Conservation (phyloP, 2,329 filamentous ascomycete genomes). For the Pestalotiopsis sp. region DNA sequence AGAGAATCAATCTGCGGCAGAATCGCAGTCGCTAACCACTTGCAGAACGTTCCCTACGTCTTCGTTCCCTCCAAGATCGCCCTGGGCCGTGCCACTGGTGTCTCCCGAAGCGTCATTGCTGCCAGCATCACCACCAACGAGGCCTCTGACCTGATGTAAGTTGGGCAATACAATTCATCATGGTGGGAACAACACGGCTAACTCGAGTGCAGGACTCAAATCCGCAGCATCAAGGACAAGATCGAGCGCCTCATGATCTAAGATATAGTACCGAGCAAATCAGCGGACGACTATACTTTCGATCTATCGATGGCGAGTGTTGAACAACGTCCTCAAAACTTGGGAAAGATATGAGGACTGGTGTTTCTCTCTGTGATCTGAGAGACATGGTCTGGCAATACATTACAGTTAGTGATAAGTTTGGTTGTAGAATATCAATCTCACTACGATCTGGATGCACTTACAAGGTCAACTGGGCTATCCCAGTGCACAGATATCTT, state of each 20-base stretch:
- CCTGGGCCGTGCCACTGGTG: constrained; percentile 86
- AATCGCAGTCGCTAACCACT: not conserved
- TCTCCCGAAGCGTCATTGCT: constrained; percentile 77
- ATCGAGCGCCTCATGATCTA: constrained; percentile 95
- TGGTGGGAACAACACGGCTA: not conserved
- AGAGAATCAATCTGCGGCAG: not conserved
- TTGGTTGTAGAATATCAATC: not conserved
- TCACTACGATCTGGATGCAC: constrained; percentile 2
- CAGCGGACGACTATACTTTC: not conserved
- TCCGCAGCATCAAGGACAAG: constrained; percentile 88
- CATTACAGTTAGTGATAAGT: not conserved
- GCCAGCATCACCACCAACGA: constrained; percentile 82
- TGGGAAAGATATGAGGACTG: not conserved
- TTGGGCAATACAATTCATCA: not conserved
- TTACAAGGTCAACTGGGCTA: not conserved
- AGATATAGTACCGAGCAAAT: constrained; percentile 23
- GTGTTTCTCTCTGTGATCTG: not conserved
- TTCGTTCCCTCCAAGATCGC: constrained; percentile 68
- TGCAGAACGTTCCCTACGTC: constrained; percentile 66
- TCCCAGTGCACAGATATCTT: not conserved
- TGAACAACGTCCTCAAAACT: not conserved
- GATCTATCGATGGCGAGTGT: not conserved
- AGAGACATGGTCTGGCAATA: not conserved
- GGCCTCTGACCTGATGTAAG: constrained; percentile 69
- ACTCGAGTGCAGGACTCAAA: constrained; percentile 60